Conservation (phyloP, 73 alveolate species). For the Tetrahymena thermophila region DNA sequence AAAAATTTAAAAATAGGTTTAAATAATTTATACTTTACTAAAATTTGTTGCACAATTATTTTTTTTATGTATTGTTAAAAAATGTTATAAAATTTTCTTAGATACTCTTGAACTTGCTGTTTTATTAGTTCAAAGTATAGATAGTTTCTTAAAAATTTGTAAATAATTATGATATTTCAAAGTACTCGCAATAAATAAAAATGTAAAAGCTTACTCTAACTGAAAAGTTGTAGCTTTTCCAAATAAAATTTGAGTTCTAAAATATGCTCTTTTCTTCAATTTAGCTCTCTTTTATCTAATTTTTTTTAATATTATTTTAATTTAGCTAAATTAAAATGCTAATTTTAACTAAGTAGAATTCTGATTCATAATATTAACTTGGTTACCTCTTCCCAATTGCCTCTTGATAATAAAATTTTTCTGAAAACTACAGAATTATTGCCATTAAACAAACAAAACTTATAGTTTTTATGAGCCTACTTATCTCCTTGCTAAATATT, state of each 20-base stretch:
- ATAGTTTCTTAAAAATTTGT: not conserved
- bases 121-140: not conserved
- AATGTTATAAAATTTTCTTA: too few relatives aligned
- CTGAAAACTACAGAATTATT: not conserved
- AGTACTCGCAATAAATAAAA: not conserved
- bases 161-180: not conserved
- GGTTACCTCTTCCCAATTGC: not conserved
- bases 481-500: not conserved
- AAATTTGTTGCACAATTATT: too few relatives aligned
- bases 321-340: not conserved
- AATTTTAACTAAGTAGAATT: not conserved
- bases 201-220: not conserved
- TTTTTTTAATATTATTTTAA: not conserved
- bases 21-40: too few relatives aligned
- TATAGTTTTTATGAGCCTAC: not conserved
- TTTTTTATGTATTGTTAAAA: too few relatives aligned
- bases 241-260: not conserved
- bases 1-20: too few relatives aligned
- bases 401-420: not conserved
- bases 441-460: not conserved
- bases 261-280: not conserved
- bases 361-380: not conserved
- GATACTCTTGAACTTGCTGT: not conserved
- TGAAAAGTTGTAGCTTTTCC: not conserved
- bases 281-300: not conserved